phyloP scores from a whole-genome alignment of 2,329 filamentous ascomycete genomes.

The Pseudogymnoascus sp. region DNA sequence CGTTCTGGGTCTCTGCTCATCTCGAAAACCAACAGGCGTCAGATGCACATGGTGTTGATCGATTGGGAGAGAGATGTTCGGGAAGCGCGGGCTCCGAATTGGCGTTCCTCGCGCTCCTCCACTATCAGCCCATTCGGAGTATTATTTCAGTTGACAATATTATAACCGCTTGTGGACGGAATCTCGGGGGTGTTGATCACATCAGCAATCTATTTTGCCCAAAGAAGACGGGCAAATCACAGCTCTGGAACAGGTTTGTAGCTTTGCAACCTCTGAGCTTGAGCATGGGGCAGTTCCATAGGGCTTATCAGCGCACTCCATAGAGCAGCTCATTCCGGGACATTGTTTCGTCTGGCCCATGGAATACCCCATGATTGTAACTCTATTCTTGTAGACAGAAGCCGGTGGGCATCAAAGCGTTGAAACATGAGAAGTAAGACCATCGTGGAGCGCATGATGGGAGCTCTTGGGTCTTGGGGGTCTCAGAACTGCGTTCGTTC shows the following conservation, averaged over 20 bases:
- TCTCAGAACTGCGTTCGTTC: constrained; percentile 4
- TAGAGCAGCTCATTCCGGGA: constrained; percentile 4
- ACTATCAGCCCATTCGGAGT: not conserved
- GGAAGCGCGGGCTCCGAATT: not conserved
- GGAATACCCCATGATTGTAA: constrained; percentile 3
- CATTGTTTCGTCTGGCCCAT: constrained; percentile 7
- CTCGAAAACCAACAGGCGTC: constrained; percentile 2
- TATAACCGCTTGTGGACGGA: constrained; percentile 5
- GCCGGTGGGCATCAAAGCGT: constrained; percentile 1
- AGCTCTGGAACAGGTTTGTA: not conserved
- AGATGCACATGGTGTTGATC: not conserved
- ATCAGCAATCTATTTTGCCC: not conserved
- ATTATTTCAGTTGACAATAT: not conserved
- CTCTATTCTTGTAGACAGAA: constrained; percentile 1
- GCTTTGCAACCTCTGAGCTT: not conserved
- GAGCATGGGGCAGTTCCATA: constrained; percentile 6
- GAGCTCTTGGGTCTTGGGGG: not conserved
- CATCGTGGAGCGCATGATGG: constrained; percentile 5
- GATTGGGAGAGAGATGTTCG: constrained; percentile 1
- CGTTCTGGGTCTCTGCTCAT: not conserved
- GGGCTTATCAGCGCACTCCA: not conserved
- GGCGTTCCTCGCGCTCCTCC: not conserved
- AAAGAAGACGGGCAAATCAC: constrained; percentile 1
- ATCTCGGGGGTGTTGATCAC: not conserved
- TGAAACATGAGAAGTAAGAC: constrained; percentile 8